Percentiles rank a stretch among this genome's conserved stretches.
Conservation (phyloP, 129 eudicot genomes). For the Centrapalus pauciflorus region DNA sequence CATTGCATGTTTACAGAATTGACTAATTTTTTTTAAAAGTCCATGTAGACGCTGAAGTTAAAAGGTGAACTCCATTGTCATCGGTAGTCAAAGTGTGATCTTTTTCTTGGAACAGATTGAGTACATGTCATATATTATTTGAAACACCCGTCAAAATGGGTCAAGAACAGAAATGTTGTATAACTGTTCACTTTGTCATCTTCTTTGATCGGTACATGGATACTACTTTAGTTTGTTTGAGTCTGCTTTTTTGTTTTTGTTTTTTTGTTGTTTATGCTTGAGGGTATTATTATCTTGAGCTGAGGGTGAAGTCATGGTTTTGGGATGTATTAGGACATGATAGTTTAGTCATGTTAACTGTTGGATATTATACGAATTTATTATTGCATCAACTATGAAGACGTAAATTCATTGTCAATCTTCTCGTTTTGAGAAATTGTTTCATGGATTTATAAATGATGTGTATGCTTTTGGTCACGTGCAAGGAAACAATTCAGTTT, state of each 20-base stretch:
- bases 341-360: constrained; percentile 2
- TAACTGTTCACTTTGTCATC: neutral
- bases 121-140: neutral
- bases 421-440: constrained; percentile 6
- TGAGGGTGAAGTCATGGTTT: constrained; percentile 12
- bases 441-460: neutral
- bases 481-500: neutral
- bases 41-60: neutral
- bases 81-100: neutral
- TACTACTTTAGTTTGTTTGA: neutral
- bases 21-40: neutral
- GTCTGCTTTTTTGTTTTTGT: neutral
- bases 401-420: neutral
- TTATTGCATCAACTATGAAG: neutral
- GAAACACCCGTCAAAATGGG: neutral
- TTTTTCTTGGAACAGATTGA: neutral
- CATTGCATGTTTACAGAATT: neutral
- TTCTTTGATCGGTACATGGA: neutral
- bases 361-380: neutral
- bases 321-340: neutral
- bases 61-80: neutral
- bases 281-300: neutral
- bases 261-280: no score
- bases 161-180: neutral
- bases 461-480: neutral